Conservation (phyloP, 202 grass and related monocot genomes). For the Miscanthus sacchariflorus region DNA sequence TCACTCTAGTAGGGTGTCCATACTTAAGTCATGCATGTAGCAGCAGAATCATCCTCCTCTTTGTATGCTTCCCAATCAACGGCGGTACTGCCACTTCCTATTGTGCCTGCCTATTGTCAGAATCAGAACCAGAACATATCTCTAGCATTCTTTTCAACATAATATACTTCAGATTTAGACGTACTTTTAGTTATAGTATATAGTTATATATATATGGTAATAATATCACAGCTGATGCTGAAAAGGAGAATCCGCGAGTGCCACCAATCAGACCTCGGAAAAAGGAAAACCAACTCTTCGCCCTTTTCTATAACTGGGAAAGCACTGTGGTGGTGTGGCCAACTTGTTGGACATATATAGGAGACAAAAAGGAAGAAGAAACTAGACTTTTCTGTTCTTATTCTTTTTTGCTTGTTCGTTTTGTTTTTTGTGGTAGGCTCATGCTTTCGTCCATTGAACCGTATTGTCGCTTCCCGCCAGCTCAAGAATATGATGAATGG, state of each 20-base stretch:
- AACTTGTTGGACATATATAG: slow-evolving; percentile 41
- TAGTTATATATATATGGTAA: background rate
- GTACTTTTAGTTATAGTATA: no score
- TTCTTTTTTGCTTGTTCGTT: background rate
- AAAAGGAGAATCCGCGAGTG: slow-evolving; percentile 47
- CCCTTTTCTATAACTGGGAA: slow-evolving; percentile 52
- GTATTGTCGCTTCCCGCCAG: slow-evolving; percentile 27
- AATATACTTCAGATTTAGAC: background rate
- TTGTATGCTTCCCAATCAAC: slow-evolving; percentile 32
- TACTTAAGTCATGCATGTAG: slow-evolving; percentile 18
- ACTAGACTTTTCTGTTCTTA: background rate
- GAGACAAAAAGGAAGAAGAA: slow-evolving; percentile 31
- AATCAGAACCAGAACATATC: slow-evolving; percentile 54
- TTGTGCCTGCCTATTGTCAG: background rate
- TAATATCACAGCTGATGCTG: slow-evolving; percentile 26
- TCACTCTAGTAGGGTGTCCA: slow-evolving; percentile 32
- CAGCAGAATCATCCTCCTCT: slow-evolving; percentile 38
- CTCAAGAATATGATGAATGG: slow-evolving; percentile 28
- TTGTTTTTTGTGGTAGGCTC: slow-evolving; percentile 52
- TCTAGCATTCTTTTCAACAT: slow-evolving; percentile 17
- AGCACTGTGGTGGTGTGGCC: slow-evolving; percentile 28
- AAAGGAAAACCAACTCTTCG: slow-evolving; percentile 61
- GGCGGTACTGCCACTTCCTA: background rate
- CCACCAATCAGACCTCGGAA: slow-evolving; percentile 43
- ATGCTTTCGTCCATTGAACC: slow-evolving; percentile 47